These are phyloP conservation scores for Torulaspora pretoriensis DNA, from an alignment of 1,139 yeast species.

Conservation along the genomic window DNA sequence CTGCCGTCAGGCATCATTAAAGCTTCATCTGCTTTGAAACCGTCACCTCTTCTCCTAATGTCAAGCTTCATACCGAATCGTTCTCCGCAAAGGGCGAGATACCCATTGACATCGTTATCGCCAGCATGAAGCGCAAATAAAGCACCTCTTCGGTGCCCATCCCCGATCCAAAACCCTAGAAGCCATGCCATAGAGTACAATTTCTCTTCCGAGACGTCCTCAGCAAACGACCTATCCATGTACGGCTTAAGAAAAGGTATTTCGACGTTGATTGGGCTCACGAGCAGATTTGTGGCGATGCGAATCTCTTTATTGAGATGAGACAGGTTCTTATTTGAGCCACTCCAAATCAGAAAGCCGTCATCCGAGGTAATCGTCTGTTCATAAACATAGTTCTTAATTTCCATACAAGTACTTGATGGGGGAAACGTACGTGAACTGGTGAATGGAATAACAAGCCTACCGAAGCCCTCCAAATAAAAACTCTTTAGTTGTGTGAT, in stretches of 20 bases:
- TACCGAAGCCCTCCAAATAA: not conserved
- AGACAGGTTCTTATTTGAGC: not conserved
- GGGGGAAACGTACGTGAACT: not conserved
- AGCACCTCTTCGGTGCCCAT: constrained; percentile 6
- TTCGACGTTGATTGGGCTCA: constrained; percentile 4
- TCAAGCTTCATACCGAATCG: constrained; percentile 1
- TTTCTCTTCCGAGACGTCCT: not conserved
- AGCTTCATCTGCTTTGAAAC: not conserved
- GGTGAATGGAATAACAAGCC: not conserved
- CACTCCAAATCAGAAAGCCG: not conserved
- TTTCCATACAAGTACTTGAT: not conserved
- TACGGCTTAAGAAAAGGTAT: not conserved
- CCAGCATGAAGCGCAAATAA: constrained; percentile 23
- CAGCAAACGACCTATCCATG: not conserved
- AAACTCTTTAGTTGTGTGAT: not conserved
- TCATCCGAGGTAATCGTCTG: not conserved
- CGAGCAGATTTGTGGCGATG: not conserved
- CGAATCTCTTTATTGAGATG: constrained; percentile 1
- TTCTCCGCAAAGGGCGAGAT: constrained; percentile 14
- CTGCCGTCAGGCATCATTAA: not conserved
- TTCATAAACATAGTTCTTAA: not conserved
- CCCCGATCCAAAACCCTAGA: constrained; percentile 15
- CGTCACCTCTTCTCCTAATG: not conserved
- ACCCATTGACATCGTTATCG: constrained; percentile 16
- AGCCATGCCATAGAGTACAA: constrained; percentile 29